Percentiles rank a stretch among this genome's conserved stretches.
Evolutionary conservation across 164 flowering plant species (phyloP).

Genomic region (Sextonia rubra): DNA sequence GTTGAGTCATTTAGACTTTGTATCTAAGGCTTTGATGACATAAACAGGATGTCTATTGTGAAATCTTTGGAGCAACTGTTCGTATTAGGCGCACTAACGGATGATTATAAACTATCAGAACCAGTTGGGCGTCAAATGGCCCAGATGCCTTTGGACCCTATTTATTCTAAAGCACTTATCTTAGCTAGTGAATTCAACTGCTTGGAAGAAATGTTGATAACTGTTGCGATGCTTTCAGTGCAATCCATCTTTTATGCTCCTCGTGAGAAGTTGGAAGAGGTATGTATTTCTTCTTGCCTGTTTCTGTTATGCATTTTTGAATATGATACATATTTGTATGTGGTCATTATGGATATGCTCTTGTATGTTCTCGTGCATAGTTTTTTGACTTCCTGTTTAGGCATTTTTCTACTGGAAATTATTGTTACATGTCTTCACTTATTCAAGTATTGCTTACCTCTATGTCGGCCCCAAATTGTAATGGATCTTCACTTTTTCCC

Average conservation of each 20-base stretch:
- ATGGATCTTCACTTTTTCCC: neutral
- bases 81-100: conserved; percentile 83
- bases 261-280: conserved; percentile 84
- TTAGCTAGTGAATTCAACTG: conserved; percentile 74
- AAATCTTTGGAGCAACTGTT: conserved; percentile 81
- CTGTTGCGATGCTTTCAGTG: conserved; percentile 90
- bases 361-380: too few relatives aligned
- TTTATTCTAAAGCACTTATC: conserved; percentile 83
- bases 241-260: conserved; percentile 84
- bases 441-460: neutral
- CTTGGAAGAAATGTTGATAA: conserved; percentile 89
- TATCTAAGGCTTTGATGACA: conserved; percentile 1
- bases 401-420: neutral
- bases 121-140: conserved; percentile 94
- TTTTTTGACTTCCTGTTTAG: too few relatives aligned
- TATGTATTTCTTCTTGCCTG: conserved; percentile 14
- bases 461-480: neutral
- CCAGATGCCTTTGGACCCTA: conserved; percentile 77
- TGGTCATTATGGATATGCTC: too few relatives aligned
- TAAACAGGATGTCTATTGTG: conserved; percentile 62
- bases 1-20: neutral
- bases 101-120: conserved; percentile 70
- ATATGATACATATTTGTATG: neutral
- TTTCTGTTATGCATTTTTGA: neutral
- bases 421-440: neutral